Percentiles rank a stretch among this genome's conserved stretches.
Evolutionary conservation across 2,329 filamentous ascomycete genomes (phyloP).

Genomic region (Aspergillus sp.): DNA sequence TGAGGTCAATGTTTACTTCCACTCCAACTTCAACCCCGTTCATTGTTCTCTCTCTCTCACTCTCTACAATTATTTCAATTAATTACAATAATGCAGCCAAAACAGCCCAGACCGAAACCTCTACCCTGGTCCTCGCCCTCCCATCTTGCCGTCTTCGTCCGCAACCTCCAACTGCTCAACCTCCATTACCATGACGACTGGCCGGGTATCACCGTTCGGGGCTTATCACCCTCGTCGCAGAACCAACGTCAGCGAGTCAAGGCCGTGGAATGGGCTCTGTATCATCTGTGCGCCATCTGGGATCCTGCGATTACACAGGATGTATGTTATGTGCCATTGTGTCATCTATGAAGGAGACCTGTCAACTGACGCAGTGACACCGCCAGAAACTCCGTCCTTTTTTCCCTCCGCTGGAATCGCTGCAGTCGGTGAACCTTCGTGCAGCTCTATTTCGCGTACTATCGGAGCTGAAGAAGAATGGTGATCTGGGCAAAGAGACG

Average conservation of each 20-base stretch:
- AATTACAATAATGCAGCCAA: conserved; percentile 23
- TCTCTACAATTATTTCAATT: neutral
- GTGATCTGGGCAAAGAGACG: conserved; percentile 67
- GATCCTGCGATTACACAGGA: conserved; percentile 66
- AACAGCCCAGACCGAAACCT: conserved; percentile 22
- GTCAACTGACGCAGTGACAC: conserved; percentile 6
- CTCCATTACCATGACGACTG: conserved; percentile 70
- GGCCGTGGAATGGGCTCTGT: conserved; percentile 84
- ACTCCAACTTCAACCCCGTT: neutral
- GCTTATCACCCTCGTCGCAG: conserved; percentile 61
- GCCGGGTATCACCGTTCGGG: conserved; percentile 63
- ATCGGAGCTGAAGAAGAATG: conserved; percentile 80
- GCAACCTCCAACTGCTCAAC: conserved; percentile 74
- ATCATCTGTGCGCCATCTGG: conserved; percentile 76
- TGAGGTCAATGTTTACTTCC: conserved; percentile 18
- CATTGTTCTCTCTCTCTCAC: neutral
- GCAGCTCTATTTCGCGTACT: conserved; percentile 73
- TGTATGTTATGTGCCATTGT: conserved; percentile 38
- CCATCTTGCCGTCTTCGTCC: conserved; percentile 62
- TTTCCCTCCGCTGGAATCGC: conserved; percentile 81
- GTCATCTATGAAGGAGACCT: conserved; percentile 1
- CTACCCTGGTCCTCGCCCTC: conserved; percentile 39
- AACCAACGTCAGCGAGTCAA: conserved; percentile 77
- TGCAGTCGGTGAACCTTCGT: conserved; percentile 85
- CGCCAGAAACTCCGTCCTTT: conserved; percentile 74